phyloP scores from a whole-genome alignment of 1,284 basidiomycete species.

The Gomphus sp. region DNA sequence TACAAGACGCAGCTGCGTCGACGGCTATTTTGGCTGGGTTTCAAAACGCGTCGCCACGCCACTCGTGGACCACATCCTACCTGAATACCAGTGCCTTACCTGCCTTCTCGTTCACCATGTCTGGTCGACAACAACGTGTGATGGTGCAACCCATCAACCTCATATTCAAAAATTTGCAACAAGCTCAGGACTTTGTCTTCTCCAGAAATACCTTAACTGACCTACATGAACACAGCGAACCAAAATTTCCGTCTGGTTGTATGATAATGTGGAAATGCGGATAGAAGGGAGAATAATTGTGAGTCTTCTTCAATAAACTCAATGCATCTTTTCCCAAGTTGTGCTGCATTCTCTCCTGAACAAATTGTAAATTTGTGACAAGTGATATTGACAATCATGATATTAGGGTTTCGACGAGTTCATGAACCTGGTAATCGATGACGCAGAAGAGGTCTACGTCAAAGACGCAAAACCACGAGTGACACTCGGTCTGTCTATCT shows the following conservation, averaged over 20 bases:
- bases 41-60: slow-evolving; percentile 10
- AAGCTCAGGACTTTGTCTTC: slow-evolving; percentile 30
- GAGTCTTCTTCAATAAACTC: slow-evolving; percentile 14
- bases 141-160: slow-evolving; percentile 99
- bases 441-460: slow-evolving; percentile 88
- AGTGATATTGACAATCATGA: not conserved
- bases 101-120: slow-evolving; percentile 52
- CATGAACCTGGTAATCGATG: slow-evolving; percentile 98
- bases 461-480: slow-evolving; percentile 78
- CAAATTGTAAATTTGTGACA: not conserved
- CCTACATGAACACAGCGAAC: slow-evolving; percentile 45
- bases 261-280: slow-evolving; percentile 95
- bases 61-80: not conserved
- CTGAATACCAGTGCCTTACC: slow-evolving; percentile 14
- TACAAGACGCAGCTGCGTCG: not conserved
- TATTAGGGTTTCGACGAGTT: slow-evolving; percentile 97
- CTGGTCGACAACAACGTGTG: slow-evolving; percentile 85
- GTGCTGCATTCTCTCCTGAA: not conserved
- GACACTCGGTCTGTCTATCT: slow-evolving; percentile 55
- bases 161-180: slow-evolving; percentile 97
- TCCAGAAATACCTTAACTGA: not conserved
- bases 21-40: slow-evolving; percentile 1
- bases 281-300: slow-evolving; percentile 97
- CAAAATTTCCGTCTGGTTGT: slow-evolving; percentile 92
- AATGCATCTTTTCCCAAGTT: slow-evolving; percentile 7